Evolutionary conservation across 768 basidiomycete genomes (phyloP), one percentile per base, ranked within the genome.

Genomic region (Rhodocollybia butyracea): DNA sequence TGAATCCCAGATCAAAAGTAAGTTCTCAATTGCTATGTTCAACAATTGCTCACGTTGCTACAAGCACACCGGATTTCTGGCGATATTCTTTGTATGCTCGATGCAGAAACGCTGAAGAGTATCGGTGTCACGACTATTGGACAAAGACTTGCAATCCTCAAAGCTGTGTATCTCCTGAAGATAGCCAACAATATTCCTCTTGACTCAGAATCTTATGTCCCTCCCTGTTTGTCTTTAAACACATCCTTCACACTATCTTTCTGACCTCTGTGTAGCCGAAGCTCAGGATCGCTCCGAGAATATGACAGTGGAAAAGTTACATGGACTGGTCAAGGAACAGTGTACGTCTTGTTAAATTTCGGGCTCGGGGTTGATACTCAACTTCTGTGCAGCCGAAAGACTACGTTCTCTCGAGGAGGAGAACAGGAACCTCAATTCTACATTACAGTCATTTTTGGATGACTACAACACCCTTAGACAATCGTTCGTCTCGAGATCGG

Each of bases 21-120:
- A 54, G 75, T 70, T 55, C 54, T 52, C 31, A 50, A 51, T 34
- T 50, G 21, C 17, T 41, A 36, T 34, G 5, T 34, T 11, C n/a
- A 48, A 19, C 34, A 19, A 22, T 29, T 58, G 34, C 51, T 24
- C 46, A 59, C 63, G 61, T 52, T 60, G 45, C 32, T 42, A 32
- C 39, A 66, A 96, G 96, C 94, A 67, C 90, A 99, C 69, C 88
- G 84, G 59, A 91, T 99, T 60, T 88, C 88, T 17, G 97, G 97
- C 54, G 94, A 98, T 59, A 84, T 92, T 2, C 80, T 99, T 6
- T 85, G 88, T 59, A 75, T 89, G 63, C 79, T 98, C 46, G 89
- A 94, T 67, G 79, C 85, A n/a, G 90, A 94, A 22, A 72, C 83
- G 1, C 82, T 99, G 60, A 91, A 90, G 70, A 86, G 89, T 40